phyloP scores from a whole-genome alignment of 2,329 filamentous ascomycete genomes.

The Nemania sp. region DNA sequence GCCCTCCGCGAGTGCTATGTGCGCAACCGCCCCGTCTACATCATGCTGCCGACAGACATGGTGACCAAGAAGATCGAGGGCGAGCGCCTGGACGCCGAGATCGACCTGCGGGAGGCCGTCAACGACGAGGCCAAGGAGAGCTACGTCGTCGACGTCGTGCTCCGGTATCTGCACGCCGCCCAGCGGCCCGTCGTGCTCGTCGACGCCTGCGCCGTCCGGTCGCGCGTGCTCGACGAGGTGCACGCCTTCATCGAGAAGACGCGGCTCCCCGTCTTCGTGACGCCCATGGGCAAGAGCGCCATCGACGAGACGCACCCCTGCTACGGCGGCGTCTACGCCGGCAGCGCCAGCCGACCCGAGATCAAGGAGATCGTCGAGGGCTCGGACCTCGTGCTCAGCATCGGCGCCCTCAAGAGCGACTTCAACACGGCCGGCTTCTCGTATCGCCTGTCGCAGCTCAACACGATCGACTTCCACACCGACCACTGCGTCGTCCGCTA shows the following conservation, averaged over 20 bases:
- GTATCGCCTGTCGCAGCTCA: constrained; percentile 75
- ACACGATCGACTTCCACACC: constrained; percentile 81
- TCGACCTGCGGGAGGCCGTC: constrained; percentile 66
- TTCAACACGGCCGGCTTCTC: constrained; percentile 86
- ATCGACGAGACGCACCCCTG: constrained; percentile 76
- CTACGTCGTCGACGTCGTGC: constrained; percentile 79
- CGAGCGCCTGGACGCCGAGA: constrained; percentile 67
- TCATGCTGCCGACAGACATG: constrained; percentile 82
- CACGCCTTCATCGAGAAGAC: constrained; percentile 74
- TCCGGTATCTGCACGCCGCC: constrained; percentile 73
- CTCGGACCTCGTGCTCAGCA: constrained; percentile 71
- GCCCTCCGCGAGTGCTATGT: constrained; percentile 76
- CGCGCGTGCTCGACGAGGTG: constrained; percentile 73
- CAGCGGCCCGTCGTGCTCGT: constrained; percentile 79
- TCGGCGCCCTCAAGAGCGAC: constrained; percentile 71
- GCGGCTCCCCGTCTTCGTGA: constrained; percentile 79
- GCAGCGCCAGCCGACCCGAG: constrained; percentile 70
- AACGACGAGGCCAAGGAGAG: constrained; percentile 76
- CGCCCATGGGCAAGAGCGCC: constrained; percentile 86
- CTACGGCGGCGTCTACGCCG: constrained; percentile 84
- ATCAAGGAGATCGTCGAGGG: constrained; percentile 68
- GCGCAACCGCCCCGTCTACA: constrained; percentile 78
- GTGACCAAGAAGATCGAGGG: constrained; percentile 77
- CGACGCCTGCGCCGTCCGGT: constrained; percentile 81
- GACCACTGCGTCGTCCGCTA: constrained; percentile 74